phyloP scores from a whole-genome alignment of 495 filamentous ascomycete species.

The Trichoderma virens region DNA sequence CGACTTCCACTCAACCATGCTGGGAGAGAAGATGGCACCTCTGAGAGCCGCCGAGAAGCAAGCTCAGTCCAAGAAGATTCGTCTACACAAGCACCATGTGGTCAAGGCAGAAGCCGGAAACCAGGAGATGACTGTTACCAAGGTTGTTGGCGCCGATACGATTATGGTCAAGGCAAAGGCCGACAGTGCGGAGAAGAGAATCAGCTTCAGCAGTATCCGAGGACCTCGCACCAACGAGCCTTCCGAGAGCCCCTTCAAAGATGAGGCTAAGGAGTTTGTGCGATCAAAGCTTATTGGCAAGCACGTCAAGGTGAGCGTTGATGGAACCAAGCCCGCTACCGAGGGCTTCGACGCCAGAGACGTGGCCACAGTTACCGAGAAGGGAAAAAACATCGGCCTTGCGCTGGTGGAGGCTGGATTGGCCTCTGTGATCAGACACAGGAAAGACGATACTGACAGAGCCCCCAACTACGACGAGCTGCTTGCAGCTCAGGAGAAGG shows the following conservation, averaged over 20 bases:
- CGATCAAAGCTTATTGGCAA: conserved; percentile 94
- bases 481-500: conserved; percentile 77
- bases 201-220: conserved; percentile 85
- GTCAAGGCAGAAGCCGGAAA: conserved; percentile 52
- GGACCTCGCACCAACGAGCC: conserved; percentile 63
- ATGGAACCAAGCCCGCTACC: conserved; percentile 82
- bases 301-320: conserved; percentile 76
- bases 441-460: conserved; percentile 84
- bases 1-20: conserved; percentile 85
- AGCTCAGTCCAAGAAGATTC: conserved; percentile 65
- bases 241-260: conserved; percentile 68
- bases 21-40: conserved; percentile 76
- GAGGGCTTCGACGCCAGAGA: conserved; percentile 93
- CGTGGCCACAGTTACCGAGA: conserved; percentile 75
- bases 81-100: conserved; percentile 71
- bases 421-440: conserved; percentile 86
- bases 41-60: conserved; percentile 82
- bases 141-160: conserved; percentile 83
- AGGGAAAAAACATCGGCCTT: conserved; percentile 80
- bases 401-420: conserved; percentile 84
- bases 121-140: conserved; percentile 70
- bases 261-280: conserved; percentile 93
- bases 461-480: conserved; percentile 92
- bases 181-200: conserved; percentile 69
- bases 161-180: conserved; percentile 76